Evolutionary conservation across 805 yeast genomes (phyloP).

Genomic region (Kodamaea leandrae): DNA sequence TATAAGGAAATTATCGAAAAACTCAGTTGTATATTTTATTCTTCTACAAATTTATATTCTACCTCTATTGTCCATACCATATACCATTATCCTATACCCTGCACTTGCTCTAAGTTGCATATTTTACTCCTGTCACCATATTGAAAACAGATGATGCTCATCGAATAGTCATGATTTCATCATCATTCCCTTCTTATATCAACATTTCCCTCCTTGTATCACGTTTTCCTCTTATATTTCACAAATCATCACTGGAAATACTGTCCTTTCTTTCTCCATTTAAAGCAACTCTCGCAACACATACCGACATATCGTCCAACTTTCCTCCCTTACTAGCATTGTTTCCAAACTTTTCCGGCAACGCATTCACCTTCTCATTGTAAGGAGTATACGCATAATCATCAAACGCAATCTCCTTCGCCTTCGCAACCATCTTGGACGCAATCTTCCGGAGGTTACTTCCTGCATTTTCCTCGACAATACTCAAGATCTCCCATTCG

Average conservation of each 20-base stretch:
- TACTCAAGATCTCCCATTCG: slow-evolving; percentile 44
- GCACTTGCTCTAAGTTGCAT: too few species aligned
- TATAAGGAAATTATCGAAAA: too few species aligned
- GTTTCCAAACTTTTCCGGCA: slow-evolving; percentile 33
- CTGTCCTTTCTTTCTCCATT: slow-evolving; percentile 4
- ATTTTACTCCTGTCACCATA: too few species aligned
- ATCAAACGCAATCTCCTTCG: slow-evolving; percentile 52
- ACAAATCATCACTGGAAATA: slow-evolving; percentile 1
- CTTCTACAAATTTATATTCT: background rate
- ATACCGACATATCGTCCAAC: slow-evolving; percentile 52
- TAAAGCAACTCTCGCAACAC: slow-evolving; percentile 43
- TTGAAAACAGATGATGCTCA: too few species aligned
- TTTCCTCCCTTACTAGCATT: slow-evolving; percentile 49
- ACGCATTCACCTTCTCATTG: slow-evolving; percentile 47
- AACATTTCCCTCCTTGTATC: background rate
- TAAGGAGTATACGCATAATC: slow-evolving; percentile 53
- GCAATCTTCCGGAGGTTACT: slow-evolving; percentile 39
- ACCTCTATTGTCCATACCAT: background rate
- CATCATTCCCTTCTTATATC: background rate
- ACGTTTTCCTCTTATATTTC: background rate
- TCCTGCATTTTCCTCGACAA: slow-evolving; percentile 33
- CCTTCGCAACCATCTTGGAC: slow-evolving; percentile 37
- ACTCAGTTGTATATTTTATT: too few species aligned
- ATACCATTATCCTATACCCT: background rate
- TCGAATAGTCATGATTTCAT: too few species aligned